Conservation (phyloP, 805 yeast species). For the Ogataea parapolymorpha region DNA sequence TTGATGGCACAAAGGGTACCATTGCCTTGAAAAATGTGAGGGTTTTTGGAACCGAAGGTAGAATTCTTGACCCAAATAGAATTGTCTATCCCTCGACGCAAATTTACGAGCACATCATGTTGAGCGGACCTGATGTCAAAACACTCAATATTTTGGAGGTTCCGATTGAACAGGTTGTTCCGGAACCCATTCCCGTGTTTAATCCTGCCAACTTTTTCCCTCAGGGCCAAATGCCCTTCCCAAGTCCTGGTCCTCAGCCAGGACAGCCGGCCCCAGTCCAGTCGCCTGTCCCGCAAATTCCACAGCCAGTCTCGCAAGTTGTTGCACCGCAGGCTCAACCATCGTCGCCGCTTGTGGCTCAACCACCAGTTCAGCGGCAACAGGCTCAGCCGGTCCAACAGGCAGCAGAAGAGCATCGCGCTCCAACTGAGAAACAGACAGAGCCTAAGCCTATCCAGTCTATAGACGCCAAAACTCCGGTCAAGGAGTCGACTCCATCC, state of each 20-base stretch:
- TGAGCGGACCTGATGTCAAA: constrained; percentile 90
- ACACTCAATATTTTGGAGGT: constrained; percentile 81
- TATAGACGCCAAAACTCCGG: neutral
- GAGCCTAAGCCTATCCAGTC: too few relatives aligned
- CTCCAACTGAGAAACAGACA: too few relatives aligned
- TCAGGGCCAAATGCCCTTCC: constrained; percentile 18
- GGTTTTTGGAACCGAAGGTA: constrained; percentile 89
- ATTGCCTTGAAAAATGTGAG: constrained; percentile 78
- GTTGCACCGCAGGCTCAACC: neutral
- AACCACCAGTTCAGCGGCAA: too few relatives aligned
- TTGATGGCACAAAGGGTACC: constrained; percentile 87
- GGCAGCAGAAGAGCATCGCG: too few relatives aligned
- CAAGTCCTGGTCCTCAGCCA: constrained; percentile 8
- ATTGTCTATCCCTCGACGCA: constrained; percentile 71
- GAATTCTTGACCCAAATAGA: constrained; percentile 63
- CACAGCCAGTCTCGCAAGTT: neutral
- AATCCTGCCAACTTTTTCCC: constrained; percentile 21
- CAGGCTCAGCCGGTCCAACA: too few relatives aligned
- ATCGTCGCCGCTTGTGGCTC: too few relatives aligned
- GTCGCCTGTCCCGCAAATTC: neutral
- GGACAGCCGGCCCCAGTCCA: constrained; percentile 4
- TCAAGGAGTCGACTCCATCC: neutral
- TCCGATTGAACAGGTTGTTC: constrained; percentile 60
- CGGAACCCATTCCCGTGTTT: constrained; percentile 41
- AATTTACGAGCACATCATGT: constrained; percentile 72